phyloP scores from a whole-genome alignment of 164 flowering plant species.

The Tetrastigma voinierianum region DNA sequence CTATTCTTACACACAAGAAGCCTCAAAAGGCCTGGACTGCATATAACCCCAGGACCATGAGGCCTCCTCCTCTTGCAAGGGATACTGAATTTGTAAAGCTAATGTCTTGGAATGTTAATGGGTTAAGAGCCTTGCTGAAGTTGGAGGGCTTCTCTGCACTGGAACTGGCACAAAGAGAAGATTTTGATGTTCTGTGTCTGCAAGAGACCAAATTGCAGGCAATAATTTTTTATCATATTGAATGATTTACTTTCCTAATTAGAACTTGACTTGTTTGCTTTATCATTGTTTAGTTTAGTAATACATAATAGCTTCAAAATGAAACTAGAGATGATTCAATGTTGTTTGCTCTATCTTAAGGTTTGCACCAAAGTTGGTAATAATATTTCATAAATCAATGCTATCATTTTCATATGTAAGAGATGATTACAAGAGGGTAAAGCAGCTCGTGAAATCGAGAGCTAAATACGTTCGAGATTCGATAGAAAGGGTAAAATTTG shows the following conservation, averaged over 20 bases:
- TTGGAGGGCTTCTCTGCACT: conserved; percentile 59
- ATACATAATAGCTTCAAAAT: not conserved
- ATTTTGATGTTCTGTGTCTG: conserved; percentile 90
- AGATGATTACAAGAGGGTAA: too few relatives aligned
- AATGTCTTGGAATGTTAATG: conserved; percentile 98
- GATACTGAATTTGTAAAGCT: conserved; percentile 60
- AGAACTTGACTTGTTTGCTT: not conserved
- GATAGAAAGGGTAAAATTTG: too few relatives aligned
- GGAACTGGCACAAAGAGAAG: conserved; percentile 79
- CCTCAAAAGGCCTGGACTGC: conserved; percentile 85
- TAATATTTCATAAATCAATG: too few relatives aligned
- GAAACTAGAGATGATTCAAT: too few relatives aligned
- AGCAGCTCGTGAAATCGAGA: too few relatives aligned
- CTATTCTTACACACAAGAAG: conserved; percentile 84
- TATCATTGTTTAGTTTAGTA: too few relatives aligned
- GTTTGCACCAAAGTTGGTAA: too few relatives aligned
- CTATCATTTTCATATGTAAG: too few relatives aligned
- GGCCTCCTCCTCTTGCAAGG: conserved; percentile 56
- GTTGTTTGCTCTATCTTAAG: too few relatives aligned
- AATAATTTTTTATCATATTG: conserved; percentile 14
- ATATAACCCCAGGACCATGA: conserved; percentile 89
- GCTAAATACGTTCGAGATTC: too few relatives aligned
- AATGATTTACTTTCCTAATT: not conserved
- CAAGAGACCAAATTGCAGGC: conserved; percentile 99
- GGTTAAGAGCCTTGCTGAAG: conserved; percentile 83